A percentile compares a stretch with the other conserved stretches of the same genome.
Evolutionary conservation across 805 yeast species (phyloP).

Genomic region (Candida glaebosa): DNA sequence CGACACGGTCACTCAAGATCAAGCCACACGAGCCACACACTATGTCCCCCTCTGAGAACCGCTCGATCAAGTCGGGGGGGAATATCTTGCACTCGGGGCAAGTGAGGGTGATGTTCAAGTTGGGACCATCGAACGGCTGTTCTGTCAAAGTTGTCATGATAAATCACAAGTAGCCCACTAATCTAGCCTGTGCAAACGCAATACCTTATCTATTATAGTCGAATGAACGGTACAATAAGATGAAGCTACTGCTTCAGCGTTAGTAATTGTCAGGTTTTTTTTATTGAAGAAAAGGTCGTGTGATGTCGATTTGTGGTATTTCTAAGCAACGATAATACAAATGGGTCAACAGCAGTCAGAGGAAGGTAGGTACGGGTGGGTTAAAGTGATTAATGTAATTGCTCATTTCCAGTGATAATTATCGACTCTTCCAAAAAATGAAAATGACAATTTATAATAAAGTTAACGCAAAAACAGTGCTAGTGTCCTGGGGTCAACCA

Average conservation of each 20-base stretch:
- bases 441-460: no score
- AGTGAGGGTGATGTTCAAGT: conserved; percentile 81
- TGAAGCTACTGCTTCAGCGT: neutral
- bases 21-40: conserved; percentile 98
- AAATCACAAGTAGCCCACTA: no score
- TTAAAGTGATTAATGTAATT: no score
- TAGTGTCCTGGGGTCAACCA: no score
- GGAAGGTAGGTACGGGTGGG: no score
- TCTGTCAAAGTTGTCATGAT: conserved; percentile 12
- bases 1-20: conserved; percentile 86
- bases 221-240: conserved; percentile 4
- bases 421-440: no score
- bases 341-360: no score
- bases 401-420: no score
- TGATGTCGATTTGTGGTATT: neutral
- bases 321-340: no score
- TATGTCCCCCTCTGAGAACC: conserved; percentile 96
- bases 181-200: no score
- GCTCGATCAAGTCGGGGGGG: conserved; percentile 93
- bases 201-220: conserved; percentile 3
- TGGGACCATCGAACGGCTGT: conserved; percentile 57
- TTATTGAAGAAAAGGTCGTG: neutral
- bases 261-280: neutral
- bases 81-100: conserved; percentile 96
- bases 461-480: no score